Percentiles rank a stretch among this genome's conserved stretches.
phyloP scores from a whole-genome alignment of 129 eudicot species.

The Tanacetum coccineum region DNA sequence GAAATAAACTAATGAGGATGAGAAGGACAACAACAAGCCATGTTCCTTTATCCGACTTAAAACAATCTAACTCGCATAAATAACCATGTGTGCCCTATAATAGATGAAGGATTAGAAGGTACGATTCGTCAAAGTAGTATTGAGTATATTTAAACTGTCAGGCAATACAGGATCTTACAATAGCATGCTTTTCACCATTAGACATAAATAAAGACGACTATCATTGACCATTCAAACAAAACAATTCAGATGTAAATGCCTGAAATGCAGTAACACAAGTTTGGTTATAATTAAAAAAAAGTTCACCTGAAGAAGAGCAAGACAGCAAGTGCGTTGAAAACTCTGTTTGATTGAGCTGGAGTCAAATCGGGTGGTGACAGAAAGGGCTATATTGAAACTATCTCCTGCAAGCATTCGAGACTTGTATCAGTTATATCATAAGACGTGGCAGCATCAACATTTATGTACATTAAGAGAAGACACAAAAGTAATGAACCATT shows the following conservation, averaged over 20 bases:
- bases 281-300: background rate
- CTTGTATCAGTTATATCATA: constrained; percentile 3
- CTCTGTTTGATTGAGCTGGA: constrained; percentile 81
- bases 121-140: constrained; percentile 11
- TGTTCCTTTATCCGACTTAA: background rate
- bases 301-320: constrained; percentile 81
- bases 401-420: constrained; percentile 54
- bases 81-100: background rate
- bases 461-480: background rate
- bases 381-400: constrained; percentile 77
- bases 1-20: constrained; percentile 2
- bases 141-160: constrained; percentile 1
- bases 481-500: background rate
- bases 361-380: constrained; percentile 83
- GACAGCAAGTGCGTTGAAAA: constrained; percentile 87
- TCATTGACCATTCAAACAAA: constrained; percentile 10
- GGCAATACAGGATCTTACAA: too few relatives aligned
- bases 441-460: background rate
- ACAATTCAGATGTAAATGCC: constrained; percentile 6
- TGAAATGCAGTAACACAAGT: background rate
- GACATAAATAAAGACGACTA: too few relatives aligned
- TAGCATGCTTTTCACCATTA: too few relatives aligned
- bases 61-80: background rate
- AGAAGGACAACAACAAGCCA: background rate
- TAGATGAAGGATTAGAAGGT: background rate